Evolutionary conservation across 169 alveolate species (phyloP).

Genomic region (Cryptosporidium sp.): DNA sequence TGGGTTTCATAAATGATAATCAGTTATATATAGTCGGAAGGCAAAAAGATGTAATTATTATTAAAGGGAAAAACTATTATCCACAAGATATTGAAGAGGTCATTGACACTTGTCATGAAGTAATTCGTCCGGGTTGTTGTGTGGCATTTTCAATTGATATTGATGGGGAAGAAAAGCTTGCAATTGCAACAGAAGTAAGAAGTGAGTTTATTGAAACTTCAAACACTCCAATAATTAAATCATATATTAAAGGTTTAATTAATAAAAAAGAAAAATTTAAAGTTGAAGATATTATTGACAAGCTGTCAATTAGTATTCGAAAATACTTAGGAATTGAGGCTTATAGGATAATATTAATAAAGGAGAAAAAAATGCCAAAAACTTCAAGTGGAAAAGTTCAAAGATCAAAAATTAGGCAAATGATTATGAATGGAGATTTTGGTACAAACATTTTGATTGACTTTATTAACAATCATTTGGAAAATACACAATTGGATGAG

Average conservation of each 20-base stretch:
- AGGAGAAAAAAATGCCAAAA: slow-evolving; percentile 67
- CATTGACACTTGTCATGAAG: slow-evolving; percentile 43
- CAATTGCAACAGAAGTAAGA: slow-evolving; percentile 77
- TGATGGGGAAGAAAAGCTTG: slow-evolving; percentile 74
- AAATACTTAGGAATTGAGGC: slow-evolving; percentile 41
- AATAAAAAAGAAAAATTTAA: slow-evolving; percentile 5
- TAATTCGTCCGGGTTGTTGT: slow-evolving; percentile 77
- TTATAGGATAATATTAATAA: slow-evolving; percentile 26
- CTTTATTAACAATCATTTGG: background rate
- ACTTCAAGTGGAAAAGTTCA: slow-evolving; percentile 79
- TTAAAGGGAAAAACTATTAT: slow-evolving; percentile 79
- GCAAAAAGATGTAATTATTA: slow-evolving; percentile 76
- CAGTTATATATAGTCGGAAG: slow-evolving; percentile 80
- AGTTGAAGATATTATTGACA: slow-evolving; percentile 4
- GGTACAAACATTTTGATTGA: background rate
- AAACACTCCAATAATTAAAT: background rate
- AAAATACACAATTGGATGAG: background rate
- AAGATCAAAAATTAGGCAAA: slow-evolving; percentile 49
- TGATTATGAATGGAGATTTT: slow-evolving; percentile 63
- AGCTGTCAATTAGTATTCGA: background rate
- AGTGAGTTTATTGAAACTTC: slow-evolving; percentile 13
- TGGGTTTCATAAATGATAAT: slow-evolving; percentile 73
- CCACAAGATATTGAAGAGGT: slow-evolving; percentile 80
- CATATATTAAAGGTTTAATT: slow-evolving; percentile 16
- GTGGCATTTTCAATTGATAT: slow-evolving; percentile 78